Evolutionary conservation across 2,329 filamentous ascomycete species (phyloP), one percentile per base, ranked within the genome.

Genomic region (Cladosporium sp.): DNA sequence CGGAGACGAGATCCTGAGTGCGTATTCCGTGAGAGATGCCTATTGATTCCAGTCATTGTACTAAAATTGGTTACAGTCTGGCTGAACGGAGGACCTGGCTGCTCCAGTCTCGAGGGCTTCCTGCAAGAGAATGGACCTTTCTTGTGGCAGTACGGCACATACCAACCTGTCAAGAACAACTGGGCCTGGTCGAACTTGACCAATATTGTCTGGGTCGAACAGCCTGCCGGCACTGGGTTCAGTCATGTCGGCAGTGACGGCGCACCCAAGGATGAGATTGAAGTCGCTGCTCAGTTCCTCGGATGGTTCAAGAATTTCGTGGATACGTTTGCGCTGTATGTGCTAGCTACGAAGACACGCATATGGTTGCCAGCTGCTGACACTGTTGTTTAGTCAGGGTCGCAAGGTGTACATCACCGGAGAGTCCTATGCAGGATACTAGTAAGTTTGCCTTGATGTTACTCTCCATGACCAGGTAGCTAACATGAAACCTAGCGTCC

Each of bases 331-430:
- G 59, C 43, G 23, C 59, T 62, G 59, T 62, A 62, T 28, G 59
- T 62, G 21, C 16, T 14, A 30, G 10, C 18, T 13, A 48, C 7
- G 8, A 5, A 46, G 11, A 16, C 5, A 7, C 1, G 18, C 28
- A 5, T 28, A 32, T n/a, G 13, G 18, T 26, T 2, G 36, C 26
- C 28, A 18, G 21, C 5, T 13, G 26, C 36, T 60, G 25, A 60
- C 36, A 21, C 6, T 48, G 6, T 28, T 13, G 1, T 36, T 85
- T 68, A 77, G 76, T 16, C 77, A 84, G 30, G 79, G 80, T 39
- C 79, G 79, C 66, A 85, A 85, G 70, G 56, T 65, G 14, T 94
- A 90, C 76, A 85, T 95, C 65, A 84, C 89, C 0, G 91, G 90
- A 7, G 90, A 91, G 65, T 71, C 67, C 23, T 73, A 74, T 49